Evolutionary conservation across 2,329 filamentous ascomycete genomes (phyloP), one percentile per base, ranked within the genome.

Genomic region (Scytalidium sp.): DNA sequence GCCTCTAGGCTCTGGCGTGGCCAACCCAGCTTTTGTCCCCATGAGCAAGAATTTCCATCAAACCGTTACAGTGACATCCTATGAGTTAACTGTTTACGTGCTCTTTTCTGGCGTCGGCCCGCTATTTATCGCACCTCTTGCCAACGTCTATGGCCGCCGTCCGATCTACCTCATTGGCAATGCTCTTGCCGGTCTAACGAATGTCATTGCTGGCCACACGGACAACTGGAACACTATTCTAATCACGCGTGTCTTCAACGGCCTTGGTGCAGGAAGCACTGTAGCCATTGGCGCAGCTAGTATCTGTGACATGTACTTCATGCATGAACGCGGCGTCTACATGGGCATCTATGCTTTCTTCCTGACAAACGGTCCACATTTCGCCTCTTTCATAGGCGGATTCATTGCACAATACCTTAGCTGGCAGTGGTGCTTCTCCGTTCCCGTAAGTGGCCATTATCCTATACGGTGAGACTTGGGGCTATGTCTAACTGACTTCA

Each of bases 41-140:
- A 46, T 67, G 1, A 59, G 56, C 19, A 56, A 58, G 25, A 56
- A 60, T 10, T 66, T 67, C 51, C n/a, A 57, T 23, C 64, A 64
- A 42, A 62, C 60, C 10, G 52, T 60, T 1, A 62, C 66, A 4
- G 43, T 63, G 50, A 64, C 63, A 8, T 64, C 64, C 3, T 67
- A 67, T 39, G 54, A 64, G 50, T 57, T 65, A 19, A 68, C 67
- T 2, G 59, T 68, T 8, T 60, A 60, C 44, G 67, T 70, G 42
- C 54, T 65, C 23, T 64, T 65, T 43, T 63, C 60, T 15, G 67
- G 66, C 3, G 45, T 68, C 6, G 61, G 58, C 15, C 67, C 67
- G 2, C 52, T 52, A 9, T 42, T 52, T 3, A 23, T 42, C 19
- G 22, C 45, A 7, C 50, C 50, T 2, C 27, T 52, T 5, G 23